A percentile compares a stretch with the other conserved stretches of the same genome.
phyloP scores from a whole-genome alignment of 495 filamentous ascomycete species.

The Trypethelium eluteriae region DNA sequence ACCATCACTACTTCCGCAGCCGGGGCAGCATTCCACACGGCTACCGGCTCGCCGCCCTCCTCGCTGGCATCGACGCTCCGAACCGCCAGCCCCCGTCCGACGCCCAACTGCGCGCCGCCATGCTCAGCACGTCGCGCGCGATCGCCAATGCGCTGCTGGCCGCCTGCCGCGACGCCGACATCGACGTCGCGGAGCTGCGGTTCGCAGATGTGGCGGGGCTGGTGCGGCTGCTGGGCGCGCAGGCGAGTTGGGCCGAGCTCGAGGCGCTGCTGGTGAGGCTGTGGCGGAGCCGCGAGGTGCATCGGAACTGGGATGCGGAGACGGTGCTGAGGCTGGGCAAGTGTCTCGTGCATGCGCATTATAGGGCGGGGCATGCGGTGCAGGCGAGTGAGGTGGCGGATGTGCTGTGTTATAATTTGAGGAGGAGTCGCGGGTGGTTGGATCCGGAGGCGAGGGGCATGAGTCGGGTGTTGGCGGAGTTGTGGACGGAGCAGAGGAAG shows the following conservation, averaged over 20 bases:
- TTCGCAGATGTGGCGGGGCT: not conserved
- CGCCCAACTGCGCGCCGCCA: not conserved
- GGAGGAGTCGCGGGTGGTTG: not conserved
- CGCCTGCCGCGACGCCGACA: not conserved
- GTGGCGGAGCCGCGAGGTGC: not conserved
- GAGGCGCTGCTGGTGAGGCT: not conserved
- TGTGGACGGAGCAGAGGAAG: not conserved
- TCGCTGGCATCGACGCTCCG: not conserved
- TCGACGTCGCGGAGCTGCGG: not conserved
- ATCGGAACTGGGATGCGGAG: not conserved
- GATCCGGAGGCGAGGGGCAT: not conserved
- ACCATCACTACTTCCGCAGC: not conserved
- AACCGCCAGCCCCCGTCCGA: not conserved
- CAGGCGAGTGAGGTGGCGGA: not conserved
- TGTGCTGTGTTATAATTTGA: not conserved
- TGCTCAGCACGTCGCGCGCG: not conserved
- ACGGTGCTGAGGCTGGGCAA: not conserved
- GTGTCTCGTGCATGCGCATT: not conserved
- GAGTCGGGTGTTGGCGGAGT: not conserved
- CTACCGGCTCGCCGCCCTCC: not conserved
- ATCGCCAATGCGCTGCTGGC: not conserved
- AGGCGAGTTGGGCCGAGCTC: not conserved
- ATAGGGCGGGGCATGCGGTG: not conserved
- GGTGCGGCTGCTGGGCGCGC: conserved; percentile 1
- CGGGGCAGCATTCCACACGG: not conserved